phyloP scores from a whole-genome alignment of 306 rosid species.

The Vicia faba region DNA sequence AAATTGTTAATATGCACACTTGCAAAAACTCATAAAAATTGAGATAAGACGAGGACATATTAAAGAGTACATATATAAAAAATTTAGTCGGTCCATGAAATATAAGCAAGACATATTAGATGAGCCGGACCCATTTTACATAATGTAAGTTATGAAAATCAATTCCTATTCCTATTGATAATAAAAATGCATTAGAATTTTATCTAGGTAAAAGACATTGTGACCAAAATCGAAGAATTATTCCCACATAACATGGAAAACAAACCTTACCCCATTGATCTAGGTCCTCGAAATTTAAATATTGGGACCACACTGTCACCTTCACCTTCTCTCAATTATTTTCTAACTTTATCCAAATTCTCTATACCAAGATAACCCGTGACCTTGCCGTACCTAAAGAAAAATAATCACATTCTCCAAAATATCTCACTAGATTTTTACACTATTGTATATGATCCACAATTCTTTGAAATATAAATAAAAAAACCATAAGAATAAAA shows the following conservation, averaged over 20 bases:
- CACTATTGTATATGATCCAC: not conserved
- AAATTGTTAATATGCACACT: too few relatives aligned
- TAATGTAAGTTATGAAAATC: too few relatives aligned
- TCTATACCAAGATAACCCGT: constrained; percentile 39
- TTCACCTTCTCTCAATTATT: constrained; percentile 31
- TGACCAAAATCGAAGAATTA: not conserved
- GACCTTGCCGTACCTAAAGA: constrained; percentile 25
- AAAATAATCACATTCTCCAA: not conserved
- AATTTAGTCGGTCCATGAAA: too few relatives aligned
- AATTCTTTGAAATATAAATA: not conserved
- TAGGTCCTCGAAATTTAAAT: constrained; percentile 35
- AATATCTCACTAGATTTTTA: not conserved
- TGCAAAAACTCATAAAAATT: too few relatives aligned
- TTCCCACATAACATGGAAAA: not conserved
- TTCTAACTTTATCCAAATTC: not conserved
- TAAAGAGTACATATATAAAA: too few relatives aligned
- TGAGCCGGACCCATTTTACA: too few relatives aligned
- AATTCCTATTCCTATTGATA: not conserved
- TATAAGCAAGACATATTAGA: too few relatives aligned
- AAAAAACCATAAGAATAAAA: not conserved
- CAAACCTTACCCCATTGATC: constrained; percentile 18
- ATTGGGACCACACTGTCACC: constrained; percentile 8
- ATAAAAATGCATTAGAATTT: not conserved
- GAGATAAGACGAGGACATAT: too few relatives aligned
- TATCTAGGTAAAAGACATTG: not conserved